Base-by-base conservation (phyloP, 768 basidiomycete species). In the Leccinum aurantiacum region DNA sequence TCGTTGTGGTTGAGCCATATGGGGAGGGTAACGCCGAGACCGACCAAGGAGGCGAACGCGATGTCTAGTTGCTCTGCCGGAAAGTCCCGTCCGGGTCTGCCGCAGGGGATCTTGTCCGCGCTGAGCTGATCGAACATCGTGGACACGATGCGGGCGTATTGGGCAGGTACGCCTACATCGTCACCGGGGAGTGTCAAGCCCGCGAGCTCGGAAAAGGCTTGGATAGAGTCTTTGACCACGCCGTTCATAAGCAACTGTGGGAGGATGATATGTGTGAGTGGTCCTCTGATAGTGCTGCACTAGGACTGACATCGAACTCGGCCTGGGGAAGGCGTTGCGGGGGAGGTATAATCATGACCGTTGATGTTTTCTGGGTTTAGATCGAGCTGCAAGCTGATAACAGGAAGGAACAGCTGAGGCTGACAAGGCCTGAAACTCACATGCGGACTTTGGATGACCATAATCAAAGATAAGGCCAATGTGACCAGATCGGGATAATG, bases 281-380 rank as follows among this genome's bases (percentile, higher is more conserved):
- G 3, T 10, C 15, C n/a, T 33, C 33, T 35, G 5, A 35, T 44
- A 51, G 27, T 41, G 24, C 2, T 19, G 22, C 10, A 1, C 19
- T n/a, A 22, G 19, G 37, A 54, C 71, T 57, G 41, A 71, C 70
- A 13, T 70, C 60, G 9, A 71, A 71, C 41, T 69, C 66, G 37
- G 48, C 57, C n/a, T 55, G 47, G 1, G 59, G 46, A 38, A 67
- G 38, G 4, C 25, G 22, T 17, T 37, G 48, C 4, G 49, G 47
- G 1, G 3, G 44, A 0, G 47, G 46, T 27, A 10, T 46, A 57
- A 69, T 57, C 57, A 5, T 29, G n/a, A 0, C 1, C 46, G n/a
- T 19, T 27, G 24, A 19, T 25, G 10, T 25, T 6, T 25, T 47
- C 17, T 11, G 25, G 25, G 25, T 35, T 41, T 37, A 37, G 24